Evolutionary conservation across 805 yeast genomes (phyloP).

Genomic region (Myxozyma geophila): DNA sequence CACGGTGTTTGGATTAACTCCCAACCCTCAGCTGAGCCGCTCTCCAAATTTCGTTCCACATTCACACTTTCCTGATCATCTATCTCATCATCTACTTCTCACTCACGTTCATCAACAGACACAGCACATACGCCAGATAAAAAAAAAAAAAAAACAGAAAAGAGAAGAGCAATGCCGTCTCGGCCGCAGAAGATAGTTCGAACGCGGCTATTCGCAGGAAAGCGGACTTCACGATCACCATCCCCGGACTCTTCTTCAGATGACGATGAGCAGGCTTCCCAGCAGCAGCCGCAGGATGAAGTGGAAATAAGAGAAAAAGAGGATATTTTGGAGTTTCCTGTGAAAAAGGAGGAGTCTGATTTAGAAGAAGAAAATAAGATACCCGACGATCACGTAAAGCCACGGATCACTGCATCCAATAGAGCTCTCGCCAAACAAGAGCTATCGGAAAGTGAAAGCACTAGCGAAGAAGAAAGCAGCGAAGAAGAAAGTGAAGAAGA

Average conservation of each 20-base stretch:
- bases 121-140: no score
- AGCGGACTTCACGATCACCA: conserved; percentile 30
- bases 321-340: background rate
- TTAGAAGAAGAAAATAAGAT: background rate
- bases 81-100: no score
- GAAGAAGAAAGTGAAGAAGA: background rate
- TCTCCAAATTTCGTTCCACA: no score
- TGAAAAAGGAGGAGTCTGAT: background rate
- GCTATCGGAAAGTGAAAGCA: background rate
- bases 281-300: conserved; percentile 1
- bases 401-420: no score
- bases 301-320: background rate
- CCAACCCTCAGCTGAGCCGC: no score
- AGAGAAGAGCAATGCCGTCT: background rate
- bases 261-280: background rate
- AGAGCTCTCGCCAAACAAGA: background rate
- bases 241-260: conserved; percentile 19
- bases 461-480: background rate
- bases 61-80: no score
- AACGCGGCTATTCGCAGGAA: conserved; percentile 28
- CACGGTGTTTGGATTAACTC: no score
- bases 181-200: conserved; percentile 11
- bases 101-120: no score
- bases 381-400: background rate
- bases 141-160: background rate